These are phyloP conservation scores for Nasturtium officinale DNA, from an alignment of 345 rosid species.

Conservation along the genomic window DNA sequence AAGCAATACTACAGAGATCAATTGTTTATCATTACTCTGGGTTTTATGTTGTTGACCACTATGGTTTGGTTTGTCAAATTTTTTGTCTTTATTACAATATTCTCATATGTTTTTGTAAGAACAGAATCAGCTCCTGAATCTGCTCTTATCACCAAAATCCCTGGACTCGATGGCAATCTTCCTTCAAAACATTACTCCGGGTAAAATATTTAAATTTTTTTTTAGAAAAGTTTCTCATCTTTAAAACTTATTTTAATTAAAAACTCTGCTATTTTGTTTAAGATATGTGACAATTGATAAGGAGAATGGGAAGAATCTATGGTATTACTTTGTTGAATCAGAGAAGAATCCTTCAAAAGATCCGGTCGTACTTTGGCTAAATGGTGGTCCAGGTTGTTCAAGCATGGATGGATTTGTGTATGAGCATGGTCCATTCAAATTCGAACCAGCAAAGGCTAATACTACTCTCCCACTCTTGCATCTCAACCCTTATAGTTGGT, in stretches of 20 bases:
- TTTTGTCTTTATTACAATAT: conserved; percentile 21
- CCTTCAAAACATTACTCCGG: conserved; percentile 93
- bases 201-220: conserved; percentile 35
- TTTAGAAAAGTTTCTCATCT: not conserved
- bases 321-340: conserved; percentile 80
- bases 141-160: conserved; percentile 63
- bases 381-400: conserved; percentile 99
- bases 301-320: conserved; percentile 62
- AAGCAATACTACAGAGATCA: conserved; percentile 6
- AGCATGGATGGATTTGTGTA: conserved; percentile 94
- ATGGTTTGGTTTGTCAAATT: no score
- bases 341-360: conserved; percentile 67
- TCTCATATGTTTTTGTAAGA: conserved; percentile 23
- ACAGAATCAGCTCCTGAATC: conserved; percentile 59
- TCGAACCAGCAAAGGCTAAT: conserved; percentile 54
- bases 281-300: conserved; percentile 76
- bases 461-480: conserved; percentile 54
- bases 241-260: not conserved
- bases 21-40: not conserved
- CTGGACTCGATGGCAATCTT: conserved; percentile 65
- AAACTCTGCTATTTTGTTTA: not conserved
- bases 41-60: not conserved
- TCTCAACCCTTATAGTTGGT: conserved; percentile 87
- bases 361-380: conserved; percentile 92
- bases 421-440: conserved; percentile 89